These are phyloP conservation scores for Coemansia sp. DNA, from an alignment of 192 early-diverging fungal species.

Conservation along the genomic window DNA sequence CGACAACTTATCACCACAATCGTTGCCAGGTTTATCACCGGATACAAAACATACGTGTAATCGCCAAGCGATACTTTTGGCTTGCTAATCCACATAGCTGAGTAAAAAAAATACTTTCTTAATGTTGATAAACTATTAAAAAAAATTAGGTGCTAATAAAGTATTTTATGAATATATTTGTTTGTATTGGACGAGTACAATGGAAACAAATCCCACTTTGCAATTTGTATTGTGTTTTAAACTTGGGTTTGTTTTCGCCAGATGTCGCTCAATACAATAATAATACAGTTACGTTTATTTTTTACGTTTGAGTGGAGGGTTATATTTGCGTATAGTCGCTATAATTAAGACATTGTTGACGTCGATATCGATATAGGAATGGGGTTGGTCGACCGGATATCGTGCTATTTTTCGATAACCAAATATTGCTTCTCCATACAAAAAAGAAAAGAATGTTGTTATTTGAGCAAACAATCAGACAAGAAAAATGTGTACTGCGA, in stretches of 20 bases:
- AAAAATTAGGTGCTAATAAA: background rate
- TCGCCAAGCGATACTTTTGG: constrained; percentile 37
- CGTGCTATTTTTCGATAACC: background rate
- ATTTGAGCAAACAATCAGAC: background rate
- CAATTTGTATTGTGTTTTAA: too few relatives aligned
- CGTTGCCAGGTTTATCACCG: constrained; percentile 41
- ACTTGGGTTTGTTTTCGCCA: too few relatives aligned
- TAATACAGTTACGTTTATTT: too few relatives aligned
- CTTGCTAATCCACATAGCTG: constrained; percentile 37
- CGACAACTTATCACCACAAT: constrained; percentile 45
- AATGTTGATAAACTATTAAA: background rate
- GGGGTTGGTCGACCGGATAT: too few relatives aligned
- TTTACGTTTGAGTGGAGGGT: too few relatives aligned
- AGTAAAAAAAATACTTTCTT: background rate
- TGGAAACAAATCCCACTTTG: too few relatives aligned
- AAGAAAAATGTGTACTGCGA: background rate
- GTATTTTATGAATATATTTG: background rate
- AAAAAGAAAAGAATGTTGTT: background rate
- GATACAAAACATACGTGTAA: constrained; percentile 46
- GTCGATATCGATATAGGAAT: background rate
- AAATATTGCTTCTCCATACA: background rate
- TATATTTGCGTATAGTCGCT: background rate
- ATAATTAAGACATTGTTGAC: background rate
- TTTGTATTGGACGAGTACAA: too few relatives aligned
- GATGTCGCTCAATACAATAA: too few relatives aligned